Conservation (phyloP, 768 basidiomycete genomes). For the Lactarius quietus region DNA sequence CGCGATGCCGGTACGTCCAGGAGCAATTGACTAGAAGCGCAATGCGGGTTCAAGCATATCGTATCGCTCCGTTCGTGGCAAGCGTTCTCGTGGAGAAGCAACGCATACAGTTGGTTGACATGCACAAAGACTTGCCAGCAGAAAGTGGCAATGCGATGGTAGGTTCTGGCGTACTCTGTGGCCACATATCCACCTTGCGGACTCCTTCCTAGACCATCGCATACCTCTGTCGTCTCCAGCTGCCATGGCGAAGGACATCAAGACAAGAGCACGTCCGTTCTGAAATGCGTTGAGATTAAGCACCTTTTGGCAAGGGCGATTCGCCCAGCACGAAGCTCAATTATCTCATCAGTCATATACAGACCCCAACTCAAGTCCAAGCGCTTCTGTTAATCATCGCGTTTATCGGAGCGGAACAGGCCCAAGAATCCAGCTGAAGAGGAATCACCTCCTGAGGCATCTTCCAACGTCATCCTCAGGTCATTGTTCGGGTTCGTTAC, state of each 20-base stretch:
- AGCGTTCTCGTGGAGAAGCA: constrained; percentile 74
- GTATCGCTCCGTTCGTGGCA: constrained; percentile 39
- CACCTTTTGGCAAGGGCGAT: constrained; percentile 63
- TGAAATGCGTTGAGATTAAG: constrained; percentile 55
- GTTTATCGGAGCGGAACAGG: no score
- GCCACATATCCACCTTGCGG: neutral
- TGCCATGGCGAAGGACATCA: constrained; percentile 59
- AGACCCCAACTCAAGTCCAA: no score
- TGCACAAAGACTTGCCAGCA: constrained; percentile 84
- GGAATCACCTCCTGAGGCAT: no score
- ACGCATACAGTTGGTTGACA: constrained; percentile 54
- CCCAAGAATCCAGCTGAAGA: no score
- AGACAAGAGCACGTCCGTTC: constrained; percentile 47
- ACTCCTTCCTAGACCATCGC: constrained; percentile 33
- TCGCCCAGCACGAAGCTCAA: neutral
- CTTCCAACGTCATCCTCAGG: no score
- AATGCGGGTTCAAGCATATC: constrained; percentile 1
- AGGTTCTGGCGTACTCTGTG: constrained; percentile 28
- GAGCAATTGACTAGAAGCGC: constrained; percentile 23
- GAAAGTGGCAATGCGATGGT: constrained; percentile 76
- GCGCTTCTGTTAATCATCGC: no score
- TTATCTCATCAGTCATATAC: no score
- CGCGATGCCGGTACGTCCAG: constrained; percentile 70
- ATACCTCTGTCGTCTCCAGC: constrained; percentile 69
- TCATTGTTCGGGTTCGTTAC: no score